These are phyloP conservation scores for Candida tetrigidarum DNA, from an alignment of 1,139 yeast genomes.

Conservation along the genomic window DNA sequence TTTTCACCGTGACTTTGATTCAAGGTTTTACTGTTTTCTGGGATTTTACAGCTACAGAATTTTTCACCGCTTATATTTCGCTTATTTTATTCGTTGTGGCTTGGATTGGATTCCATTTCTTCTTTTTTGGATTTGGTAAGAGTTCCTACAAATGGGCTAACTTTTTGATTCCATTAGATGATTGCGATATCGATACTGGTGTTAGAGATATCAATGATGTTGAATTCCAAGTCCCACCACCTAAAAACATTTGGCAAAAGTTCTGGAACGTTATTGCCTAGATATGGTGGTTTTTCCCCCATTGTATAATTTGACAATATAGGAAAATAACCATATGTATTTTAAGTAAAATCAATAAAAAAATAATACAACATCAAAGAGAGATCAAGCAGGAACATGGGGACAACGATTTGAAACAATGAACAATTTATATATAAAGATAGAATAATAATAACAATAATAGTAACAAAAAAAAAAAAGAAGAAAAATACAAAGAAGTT, in stretches of 20 bases:
- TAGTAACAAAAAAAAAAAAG: constrained; percentile 1
- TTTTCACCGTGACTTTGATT: constrained; percentile 59
- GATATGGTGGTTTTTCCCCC: background rate
- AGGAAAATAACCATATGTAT: background rate
- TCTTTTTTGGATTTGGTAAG: constrained; percentile 38
- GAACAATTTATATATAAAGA: constrained; percentile 1
- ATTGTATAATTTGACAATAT: no score
- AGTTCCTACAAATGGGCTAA: constrained; percentile 35
- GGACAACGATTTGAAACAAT: background rate
- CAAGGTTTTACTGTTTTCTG: constrained; percentile 75
- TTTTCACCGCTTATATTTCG: constrained; percentile 70
- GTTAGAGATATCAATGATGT: constrained; percentile 60
- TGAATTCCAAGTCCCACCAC: constrained; percentile 52
- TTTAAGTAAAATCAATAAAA: background rate
- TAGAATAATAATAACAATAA: background rate
- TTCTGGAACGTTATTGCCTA: constrained; percentile 45
- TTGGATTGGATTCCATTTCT: constrained; percentile 57
- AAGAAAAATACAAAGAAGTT: background rate
- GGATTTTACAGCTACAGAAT: constrained; percentile 53
- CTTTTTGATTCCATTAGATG: constrained; percentile 48
- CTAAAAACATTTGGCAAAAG: constrained; percentile 53
- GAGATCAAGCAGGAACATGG: background rate
- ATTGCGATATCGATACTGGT: constrained; percentile 65
- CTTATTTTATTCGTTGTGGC: constrained; percentile 56
- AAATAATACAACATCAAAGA: background rate